Evolutionary conservation across 345 rosid species (phyloP).

Genomic region (Populus pruinosa): DNA sequence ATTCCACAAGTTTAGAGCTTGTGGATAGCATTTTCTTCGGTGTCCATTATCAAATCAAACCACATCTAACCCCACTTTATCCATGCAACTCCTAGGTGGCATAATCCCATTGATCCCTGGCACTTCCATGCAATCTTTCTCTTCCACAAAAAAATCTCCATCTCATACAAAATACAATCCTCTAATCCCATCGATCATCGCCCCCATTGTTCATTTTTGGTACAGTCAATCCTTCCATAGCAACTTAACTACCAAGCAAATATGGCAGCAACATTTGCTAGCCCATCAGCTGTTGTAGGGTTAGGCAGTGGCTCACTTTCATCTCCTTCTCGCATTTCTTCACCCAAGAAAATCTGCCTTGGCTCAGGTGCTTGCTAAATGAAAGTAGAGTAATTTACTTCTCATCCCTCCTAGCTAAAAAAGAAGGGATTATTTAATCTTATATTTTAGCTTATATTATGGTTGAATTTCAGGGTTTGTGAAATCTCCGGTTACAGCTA

Average conservation of each 20-base stretch:
- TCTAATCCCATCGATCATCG: neutral
- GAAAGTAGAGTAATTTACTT: neutral
- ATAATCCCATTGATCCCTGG: slow-evolving; percentile 39
- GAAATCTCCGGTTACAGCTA: slow-evolving; percentile 46
- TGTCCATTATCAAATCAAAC: neutral
- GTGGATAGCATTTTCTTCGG: neutral
- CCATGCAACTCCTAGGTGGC: slow-evolving; percentile 55
- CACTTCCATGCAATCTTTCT: slow-evolving; percentile 44
- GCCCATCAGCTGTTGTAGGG: slow-evolving; percentile 57
- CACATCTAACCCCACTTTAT: slow-evolving; percentile 42
- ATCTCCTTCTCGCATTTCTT: slow-evolving; percentile 16
- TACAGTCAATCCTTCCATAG: neutral
- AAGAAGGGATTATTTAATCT: neutral
- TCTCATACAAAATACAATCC: neutral
- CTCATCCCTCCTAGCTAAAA: neutral
- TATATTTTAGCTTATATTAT: neutral
- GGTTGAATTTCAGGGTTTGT: slow-evolving; percentile 46
- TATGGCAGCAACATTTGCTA: slow-evolving; percentile 65
- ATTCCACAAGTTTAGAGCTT: neutral
- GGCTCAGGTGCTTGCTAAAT: slow-evolving; percentile 45
- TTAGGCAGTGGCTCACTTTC: slow-evolving; percentile 54
- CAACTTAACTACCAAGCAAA: neutral
- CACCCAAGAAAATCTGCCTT: slow-evolving; percentile 29
- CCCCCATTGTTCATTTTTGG: neutral
- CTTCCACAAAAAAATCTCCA: slow-evolving; percentile 50